Evolutionary conservation across 192 early-diverging fungal genomes (phyloP).

Genomic region (Mortierella antarctica): DNA sequence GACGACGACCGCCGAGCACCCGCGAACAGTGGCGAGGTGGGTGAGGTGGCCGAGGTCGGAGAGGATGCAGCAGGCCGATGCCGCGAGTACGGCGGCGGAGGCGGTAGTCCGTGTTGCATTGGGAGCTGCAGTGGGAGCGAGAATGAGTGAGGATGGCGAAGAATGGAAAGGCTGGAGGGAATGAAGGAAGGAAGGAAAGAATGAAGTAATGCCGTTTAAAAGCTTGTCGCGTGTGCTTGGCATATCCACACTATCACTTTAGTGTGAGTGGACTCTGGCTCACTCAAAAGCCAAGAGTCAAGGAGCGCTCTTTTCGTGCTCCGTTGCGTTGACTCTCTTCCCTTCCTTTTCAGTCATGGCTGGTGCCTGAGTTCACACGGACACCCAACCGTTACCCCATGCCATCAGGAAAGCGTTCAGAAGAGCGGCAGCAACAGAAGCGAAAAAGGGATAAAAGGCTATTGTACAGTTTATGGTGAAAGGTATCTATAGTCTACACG

Average conservation of each 20-base stretch:
- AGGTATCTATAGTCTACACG: background rate
- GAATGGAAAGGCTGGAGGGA: background rate
- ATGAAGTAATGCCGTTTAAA: background rate
- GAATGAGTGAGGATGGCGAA: background rate
- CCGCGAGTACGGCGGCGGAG: conserved; percentile 34
- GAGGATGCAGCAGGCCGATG: background rate
- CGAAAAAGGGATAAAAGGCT: background rate
- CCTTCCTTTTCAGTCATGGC: background rate
- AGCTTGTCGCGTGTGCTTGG: background rate
- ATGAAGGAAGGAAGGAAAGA: background rate
- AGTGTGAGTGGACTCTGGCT: background rate
- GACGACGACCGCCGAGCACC: conserved; percentile 11
- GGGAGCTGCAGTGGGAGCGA: background rate
- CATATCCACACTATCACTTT: no score
- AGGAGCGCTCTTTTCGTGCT: background rate
- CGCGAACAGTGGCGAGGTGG: conserved; percentile 9
- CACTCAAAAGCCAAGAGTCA: background rate
- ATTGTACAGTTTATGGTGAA: conserved; percentile 6
- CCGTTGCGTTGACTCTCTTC: background rate
- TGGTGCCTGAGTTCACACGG: background rate
- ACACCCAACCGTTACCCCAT: no score
- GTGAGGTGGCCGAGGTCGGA: conserved; percentile 4
- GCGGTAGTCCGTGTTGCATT: conserved; percentile 6
- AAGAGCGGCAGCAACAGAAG: background rate
- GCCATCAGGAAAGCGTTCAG: no score